These are phyloP conservation scores for Alternaria incomplexa DNA, from an alignment of 2,329 filamentous ascomycete species.

Conservation along the genomic window DNA sequence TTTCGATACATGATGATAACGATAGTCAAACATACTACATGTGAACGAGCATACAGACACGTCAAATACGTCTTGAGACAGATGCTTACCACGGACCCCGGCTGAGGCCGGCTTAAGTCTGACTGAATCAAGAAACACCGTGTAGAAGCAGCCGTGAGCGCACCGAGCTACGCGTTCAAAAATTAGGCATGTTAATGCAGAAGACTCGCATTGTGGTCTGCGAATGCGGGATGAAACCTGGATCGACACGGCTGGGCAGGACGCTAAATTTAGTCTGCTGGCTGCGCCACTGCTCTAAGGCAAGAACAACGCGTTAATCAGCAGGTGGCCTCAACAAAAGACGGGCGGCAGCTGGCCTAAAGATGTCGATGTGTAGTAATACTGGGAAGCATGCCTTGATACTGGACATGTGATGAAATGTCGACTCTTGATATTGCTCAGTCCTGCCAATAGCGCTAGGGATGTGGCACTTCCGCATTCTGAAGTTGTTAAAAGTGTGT, in stretches of 20 bases:
- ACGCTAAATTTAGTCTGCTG: slow-evolving; percentile 13
- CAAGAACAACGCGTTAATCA: slow-evolving; percentile 1
- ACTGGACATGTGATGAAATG: not conserved
- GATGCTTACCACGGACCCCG: not conserved
- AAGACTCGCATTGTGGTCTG: not conserved
- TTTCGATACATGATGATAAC: not conserved
- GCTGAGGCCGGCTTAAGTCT: not conserved
- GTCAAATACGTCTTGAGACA: not conserved
- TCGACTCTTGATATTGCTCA: not conserved
- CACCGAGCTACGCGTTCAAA: not conserved
- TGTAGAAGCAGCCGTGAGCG: not conserved
- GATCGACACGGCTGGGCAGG: slow-evolving; percentile 2
- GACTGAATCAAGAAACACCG: not conserved
- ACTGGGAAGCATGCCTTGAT: not conserved
- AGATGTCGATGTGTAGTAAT: not conserved
- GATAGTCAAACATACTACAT: not conserved
- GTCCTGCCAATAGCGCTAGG: not conserved
- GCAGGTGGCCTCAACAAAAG: slow-evolving; percentile 2
- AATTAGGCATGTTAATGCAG: not conserved
- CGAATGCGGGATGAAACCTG: slow-evolving; percentile 11
- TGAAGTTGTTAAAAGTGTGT: slow-evolving; percentile 3
- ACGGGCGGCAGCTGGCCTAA: not conserved
- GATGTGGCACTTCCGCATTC: slow-evolving; percentile 8
- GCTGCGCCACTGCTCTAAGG: slow-evolving; percentile 17
- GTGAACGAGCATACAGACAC: not conserved